Evolutionary conservation across 2,329 filamentous ascomycete genomes (phyloP).

Genomic region (Corinectria fuckeliana): DNA sequence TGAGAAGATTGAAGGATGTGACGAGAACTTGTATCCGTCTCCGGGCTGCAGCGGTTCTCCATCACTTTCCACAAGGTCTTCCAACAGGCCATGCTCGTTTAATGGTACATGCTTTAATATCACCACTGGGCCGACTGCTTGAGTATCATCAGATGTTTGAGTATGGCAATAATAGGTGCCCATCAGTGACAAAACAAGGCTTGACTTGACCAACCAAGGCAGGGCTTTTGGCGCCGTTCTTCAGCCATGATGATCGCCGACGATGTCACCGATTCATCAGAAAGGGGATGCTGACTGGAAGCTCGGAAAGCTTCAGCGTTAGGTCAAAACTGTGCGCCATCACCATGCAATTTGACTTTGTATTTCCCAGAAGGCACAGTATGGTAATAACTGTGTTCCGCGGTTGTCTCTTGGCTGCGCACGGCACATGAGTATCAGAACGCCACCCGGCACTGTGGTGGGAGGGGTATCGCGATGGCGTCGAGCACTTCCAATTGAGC

Average conservation of each 20-base stretch:
- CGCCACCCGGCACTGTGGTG: constrained; percentile 33
- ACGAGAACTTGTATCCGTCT: neutral
- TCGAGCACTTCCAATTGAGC: constrained; percentile 24
- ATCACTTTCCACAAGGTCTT: too few species aligned
- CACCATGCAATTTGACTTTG: constrained; percentile 5
- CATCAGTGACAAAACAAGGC: neutral
- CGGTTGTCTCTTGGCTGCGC: rapidly evolving
- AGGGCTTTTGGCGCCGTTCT: neutral
- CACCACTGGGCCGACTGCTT: too few species aligned
- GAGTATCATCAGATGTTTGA: too few species aligned
- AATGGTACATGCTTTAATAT: too few species aligned
- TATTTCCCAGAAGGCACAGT: neutral
- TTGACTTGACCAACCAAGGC: neutral
- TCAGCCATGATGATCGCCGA: neutral
- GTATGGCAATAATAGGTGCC: neutral
- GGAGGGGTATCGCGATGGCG: constrained; percentile 30
- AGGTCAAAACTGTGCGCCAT: neutral
- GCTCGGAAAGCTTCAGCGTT: neutral
- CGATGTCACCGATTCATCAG: neutral
- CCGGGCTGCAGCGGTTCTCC: too few species aligned
- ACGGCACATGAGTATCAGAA: neutral
- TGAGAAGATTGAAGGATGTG: neutral
- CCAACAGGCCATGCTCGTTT: too few species aligned
- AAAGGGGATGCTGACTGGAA: neutral
- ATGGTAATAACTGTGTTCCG: neutral